phyloP scores from a whole-genome alignment of 1,284 basidiomycete species.

The Inonotus obliquus region DNA sequence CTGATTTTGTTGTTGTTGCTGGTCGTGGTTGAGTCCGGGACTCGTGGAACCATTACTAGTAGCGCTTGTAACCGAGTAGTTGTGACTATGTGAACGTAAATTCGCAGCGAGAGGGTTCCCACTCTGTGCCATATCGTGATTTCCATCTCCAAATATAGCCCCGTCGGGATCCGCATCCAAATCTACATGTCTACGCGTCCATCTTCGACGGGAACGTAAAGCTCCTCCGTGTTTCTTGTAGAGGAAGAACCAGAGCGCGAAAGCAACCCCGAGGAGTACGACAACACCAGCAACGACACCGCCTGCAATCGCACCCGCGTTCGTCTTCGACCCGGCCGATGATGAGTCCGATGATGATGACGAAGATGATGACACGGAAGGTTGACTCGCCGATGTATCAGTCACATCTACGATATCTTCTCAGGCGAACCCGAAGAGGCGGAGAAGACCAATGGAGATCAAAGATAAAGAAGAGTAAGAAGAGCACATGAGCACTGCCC shows the following conservation, averaged over 20 bases:
- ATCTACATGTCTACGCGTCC: slow-evolving; percentile 1
- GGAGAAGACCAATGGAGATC: neutral
- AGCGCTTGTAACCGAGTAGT: neutral
- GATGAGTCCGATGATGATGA: neutral
- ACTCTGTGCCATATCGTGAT: neutral
- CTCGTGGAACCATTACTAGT: neutral
- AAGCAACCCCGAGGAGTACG: neutral
- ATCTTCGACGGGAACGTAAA: neutral
- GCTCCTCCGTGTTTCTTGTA: neutral
- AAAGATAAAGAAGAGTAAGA: neutral
- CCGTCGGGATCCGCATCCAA: slow-evolving; percentile 1
- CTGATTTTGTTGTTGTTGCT: neutral
- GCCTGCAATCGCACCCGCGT: slow-evolving; percentile 15
- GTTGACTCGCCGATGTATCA: slow-evolving; percentile 8
- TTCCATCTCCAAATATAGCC: neutral
- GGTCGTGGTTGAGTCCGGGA: neutral
- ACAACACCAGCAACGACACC: slow-evolving; percentile 13
- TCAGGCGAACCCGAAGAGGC: neutral
- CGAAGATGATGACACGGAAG: slow-evolving; percentile 1
- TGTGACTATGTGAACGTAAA: neutral
- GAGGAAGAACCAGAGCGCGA: slow-evolving; percentile 10
- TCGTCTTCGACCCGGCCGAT: neutral
- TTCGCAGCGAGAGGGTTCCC: neutral
- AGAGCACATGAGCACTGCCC: neutral
- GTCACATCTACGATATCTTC: slow-evolving; percentile 15